Conservation (phyloP, 2,329 filamentous ascomycete genomes). For the Botryosphaeria agaves region DNA sequence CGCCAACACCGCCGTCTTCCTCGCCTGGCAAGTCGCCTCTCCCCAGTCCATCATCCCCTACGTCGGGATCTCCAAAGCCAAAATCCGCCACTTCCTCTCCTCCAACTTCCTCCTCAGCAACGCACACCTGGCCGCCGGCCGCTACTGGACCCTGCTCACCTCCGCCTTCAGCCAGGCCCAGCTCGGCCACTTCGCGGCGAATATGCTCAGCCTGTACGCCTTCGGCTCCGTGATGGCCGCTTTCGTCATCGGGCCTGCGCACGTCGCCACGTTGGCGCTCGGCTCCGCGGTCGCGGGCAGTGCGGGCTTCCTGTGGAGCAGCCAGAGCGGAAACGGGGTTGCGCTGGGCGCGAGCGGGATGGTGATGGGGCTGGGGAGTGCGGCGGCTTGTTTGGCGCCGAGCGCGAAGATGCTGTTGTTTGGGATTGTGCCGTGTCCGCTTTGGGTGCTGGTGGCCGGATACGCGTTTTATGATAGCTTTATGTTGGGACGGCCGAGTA, state of each 20-base stretch:
- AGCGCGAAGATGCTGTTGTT: slow-evolving; percentile 15
- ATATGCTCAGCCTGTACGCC: slow-evolving; percentile 22
- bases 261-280: slow-evolving; percentile 9
- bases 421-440: slow-evolving; percentile 21
- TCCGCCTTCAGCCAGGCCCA: slow-evolving; percentile 20
- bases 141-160: slow-evolving; percentile 21
- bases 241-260: slow-evolving; percentile 11
- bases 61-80: slow-evolving; percentile 3
- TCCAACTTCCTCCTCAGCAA: slow-evolving; percentile 17
- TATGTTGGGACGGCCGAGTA: slow-evolving; percentile 13
- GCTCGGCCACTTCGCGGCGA: slow-evolving; percentile 19
- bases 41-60: slow-evolving; percentile 5
- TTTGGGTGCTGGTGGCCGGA: slow-evolving; percentile 17
- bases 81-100: slow-evolving; percentile 6
- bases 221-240: slow-evolving; percentile 17
- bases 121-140: slow-evolving; percentile 11
- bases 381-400: slow-evolving; percentile 22
- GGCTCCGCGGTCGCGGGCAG: slow-evolving; percentile 11
- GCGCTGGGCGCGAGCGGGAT: slow-evolving; percentile 22
- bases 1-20: slow-evolving; percentile 22
- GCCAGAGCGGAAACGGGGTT: neutral
- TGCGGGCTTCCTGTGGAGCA: slow-evolving; percentile 5
- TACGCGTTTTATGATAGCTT: slow-evolving; percentile 22
- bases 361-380: slow-evolving; percentile 21
- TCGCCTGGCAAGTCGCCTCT: slow-evolving; percentile 16